Evolutionary conservation across 257 asterid genomes (phyloP).

Genomic region (Ballota nigra): DNA sequence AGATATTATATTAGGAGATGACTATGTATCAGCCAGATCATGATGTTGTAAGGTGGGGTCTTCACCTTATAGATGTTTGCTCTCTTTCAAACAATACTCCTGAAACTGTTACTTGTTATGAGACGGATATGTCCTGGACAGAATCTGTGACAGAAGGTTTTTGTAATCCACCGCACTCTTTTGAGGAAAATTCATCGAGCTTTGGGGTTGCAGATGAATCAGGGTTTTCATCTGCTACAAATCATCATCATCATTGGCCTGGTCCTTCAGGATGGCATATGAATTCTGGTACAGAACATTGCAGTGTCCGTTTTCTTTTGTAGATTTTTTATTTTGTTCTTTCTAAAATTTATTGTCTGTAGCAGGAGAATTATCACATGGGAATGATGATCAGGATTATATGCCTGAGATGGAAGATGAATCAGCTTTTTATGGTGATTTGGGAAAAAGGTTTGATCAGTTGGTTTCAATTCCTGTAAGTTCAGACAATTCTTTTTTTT

Average conservation of each 20-base stretch:
- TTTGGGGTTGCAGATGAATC: constrained; percentile 47
- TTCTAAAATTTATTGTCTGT: constrained; percentile 4
- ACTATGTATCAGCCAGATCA: constrained; percentile 60
- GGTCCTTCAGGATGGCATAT: constrained; percentile 39
- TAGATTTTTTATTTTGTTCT: background rate
- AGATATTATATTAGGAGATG: constrained; percentile 32
- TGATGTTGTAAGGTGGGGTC: constrained; percentile 81
- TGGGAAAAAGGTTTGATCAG: constrained; percentile 74
- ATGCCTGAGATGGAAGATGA: constrained; percentile 80
- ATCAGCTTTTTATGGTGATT: constrained; percentile 68
- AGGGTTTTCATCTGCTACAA: constrained; percentile 38
- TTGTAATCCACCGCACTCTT: constrained; percentile 36
- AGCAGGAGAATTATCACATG: constrained; percentile 35
- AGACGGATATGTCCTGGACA: constrained; percentile 48
- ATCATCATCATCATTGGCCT: constrained; percentile 64
- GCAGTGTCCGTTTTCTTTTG: background rate
- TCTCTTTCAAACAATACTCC: constrained; percentile 58
- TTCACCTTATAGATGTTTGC: constrained; percentile 76
- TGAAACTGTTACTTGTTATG: constrained; percentile 59
- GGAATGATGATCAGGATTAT: constrained; percentile 22
- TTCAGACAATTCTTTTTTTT: constrained; percentile 11
- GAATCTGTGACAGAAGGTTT: constrained; percentile 65
- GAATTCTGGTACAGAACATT: constrained; percentile 36
- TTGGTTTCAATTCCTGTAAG: constrained; percentile 84
- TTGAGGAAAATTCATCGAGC: constrained; percentile 58